Percentiles rank a stretch among this genome's conserved stretches.
Conservation (phyloP, 2,329 filamentous ascomycete species). For the Amylocarpus encephaloides region DNA sequence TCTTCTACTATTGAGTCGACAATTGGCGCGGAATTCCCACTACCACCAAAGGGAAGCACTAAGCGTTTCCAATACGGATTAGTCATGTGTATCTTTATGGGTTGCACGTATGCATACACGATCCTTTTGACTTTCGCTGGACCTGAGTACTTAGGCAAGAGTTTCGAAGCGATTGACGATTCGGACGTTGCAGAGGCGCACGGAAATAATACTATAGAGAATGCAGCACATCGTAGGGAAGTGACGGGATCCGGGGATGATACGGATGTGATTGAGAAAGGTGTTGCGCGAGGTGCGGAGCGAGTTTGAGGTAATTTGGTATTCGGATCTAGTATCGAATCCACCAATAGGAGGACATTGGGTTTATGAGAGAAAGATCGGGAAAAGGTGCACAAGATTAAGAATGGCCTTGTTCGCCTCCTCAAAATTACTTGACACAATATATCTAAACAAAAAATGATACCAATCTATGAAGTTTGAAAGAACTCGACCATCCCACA, state of each 20-base stretch:
- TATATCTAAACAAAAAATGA: too few relatives aligned
- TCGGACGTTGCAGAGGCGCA: constrained; percentile 39
- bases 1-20: constrained; percentile 74
- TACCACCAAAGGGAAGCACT: constrained; percentile 48
- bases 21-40: constrained; percentile 66
- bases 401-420: too few relatives aligned
- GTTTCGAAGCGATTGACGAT: constrained; percentile 42
- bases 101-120: constrained; percentile 47
- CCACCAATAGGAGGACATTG: too few relatives aligned
- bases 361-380: too few relatives aligned
- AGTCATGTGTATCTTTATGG: constrained; percentile 91
- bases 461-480: too few relatives aligned
- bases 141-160: constrained; percentile 41
- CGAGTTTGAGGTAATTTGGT: neutral
- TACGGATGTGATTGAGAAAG: constrained; percentile 16
- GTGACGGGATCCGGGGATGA: constrained; percentile 8
- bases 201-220: constrained; percentile 29
- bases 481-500: too few relatives aligned
- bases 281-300: neutral
- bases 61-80: constrained; percentile 68
- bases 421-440: too few relatives aligned
- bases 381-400: too few relatives aligned
- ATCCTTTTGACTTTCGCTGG: constrained; percentile 48
- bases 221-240: constrained; percentile 16
- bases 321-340: too few relatives aligned